These are phyloP conservation scores for Phytophthora aleatoria DNA, from an alignment of 352 stramenopile species.

Conservation along the genomic window DNA sequence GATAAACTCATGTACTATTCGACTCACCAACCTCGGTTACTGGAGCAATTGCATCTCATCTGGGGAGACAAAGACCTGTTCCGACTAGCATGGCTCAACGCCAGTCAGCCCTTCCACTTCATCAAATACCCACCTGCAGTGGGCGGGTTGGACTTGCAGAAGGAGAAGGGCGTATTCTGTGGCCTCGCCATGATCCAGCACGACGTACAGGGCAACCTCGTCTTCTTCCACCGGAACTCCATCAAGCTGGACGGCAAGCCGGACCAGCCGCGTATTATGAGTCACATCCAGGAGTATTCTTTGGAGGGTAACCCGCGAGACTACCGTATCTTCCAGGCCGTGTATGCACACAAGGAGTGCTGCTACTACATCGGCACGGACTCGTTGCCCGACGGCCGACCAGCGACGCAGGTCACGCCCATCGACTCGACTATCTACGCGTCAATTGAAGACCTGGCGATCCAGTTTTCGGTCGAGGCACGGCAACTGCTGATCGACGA, in stretches of 20 bases:
- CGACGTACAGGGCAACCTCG: slow-evolving; percentile 79
- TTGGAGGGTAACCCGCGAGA: slow-evolving; percentile 68
- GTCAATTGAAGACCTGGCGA: slow-evolving; percentile 75
- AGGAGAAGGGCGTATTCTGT: slow-evolving; percentile 81
- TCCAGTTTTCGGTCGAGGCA: slow-evolving; percentile 81
- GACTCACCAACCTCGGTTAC: slow-evolving; percentile 65
- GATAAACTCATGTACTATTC: slow-evolving; percentile 90
- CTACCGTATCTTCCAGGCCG: slow-evolving; percentile 85
- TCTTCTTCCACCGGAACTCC: slow-evolving; percentile 89
- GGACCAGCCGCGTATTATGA: slow-evolving; percentile 77
- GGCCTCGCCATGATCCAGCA: slow-evolving; percentile 88
- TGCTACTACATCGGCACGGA: slow-evolving; percentile 89
- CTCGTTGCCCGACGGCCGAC: slow-evolving; percentile 57
- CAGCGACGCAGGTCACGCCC: slow-evolving; percentile 72
- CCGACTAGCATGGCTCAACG: slow-evolving; percentile 80
- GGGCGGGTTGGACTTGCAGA: slow-evolving; percentile 66
- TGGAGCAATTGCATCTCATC: slow-evolving; percentile 79
- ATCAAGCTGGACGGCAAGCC: slow-evolving; percentile 81
- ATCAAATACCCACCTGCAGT: slow-evolving; percentile 74
- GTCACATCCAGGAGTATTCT: slow-evolving; percentile 84
- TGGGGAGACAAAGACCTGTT: slow-evolving; percentile 91
- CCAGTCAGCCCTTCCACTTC: slow-evolving; percentile 79
- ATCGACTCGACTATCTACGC: slow-evolving; percentile 79
- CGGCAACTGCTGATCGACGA: slow-evolving; percentile 61
- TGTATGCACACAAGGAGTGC: slow-evolving; percentile 83